Conservation (phyloP, 257 asterid genomes). For the Solanum chmielewskii region DNA sequence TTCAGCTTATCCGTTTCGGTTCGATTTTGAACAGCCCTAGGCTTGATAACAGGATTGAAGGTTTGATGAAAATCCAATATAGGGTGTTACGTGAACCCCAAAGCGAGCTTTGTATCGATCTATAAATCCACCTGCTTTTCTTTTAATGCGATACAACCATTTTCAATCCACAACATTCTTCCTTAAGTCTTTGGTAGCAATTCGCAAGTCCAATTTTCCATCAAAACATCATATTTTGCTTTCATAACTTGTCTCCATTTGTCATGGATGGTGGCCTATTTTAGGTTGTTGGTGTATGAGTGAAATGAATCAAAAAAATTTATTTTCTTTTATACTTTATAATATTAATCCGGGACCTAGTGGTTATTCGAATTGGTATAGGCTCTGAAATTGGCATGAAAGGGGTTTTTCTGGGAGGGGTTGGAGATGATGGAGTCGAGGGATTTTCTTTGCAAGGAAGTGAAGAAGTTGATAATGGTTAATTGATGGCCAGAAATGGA, state of each 20-base stretch:
- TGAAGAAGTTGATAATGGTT: not conserved
- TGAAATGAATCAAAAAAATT: not conserved
- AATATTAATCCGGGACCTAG: not conserved
- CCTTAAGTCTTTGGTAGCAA: not conserved
- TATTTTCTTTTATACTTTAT: no score
- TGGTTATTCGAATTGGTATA: not conserved
- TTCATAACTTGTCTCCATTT: not conserved
- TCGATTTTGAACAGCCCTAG: no score
- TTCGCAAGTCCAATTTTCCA: not conserved
- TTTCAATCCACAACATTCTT: not conserved
- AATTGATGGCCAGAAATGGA: not conserved
- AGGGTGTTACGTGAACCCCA: no score
- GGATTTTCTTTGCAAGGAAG: not conserved
- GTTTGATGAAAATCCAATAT: no score
- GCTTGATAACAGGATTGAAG: no score
- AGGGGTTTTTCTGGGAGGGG: not conserved
- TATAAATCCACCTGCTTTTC: no score
- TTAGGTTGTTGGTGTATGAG: not conserved
- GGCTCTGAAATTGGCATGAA: not conserved
- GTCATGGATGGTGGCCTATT: not conserved
- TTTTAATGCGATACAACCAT: not conserved
- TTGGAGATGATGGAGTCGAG: no score
- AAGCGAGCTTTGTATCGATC: not conserved
- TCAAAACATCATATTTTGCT: no score
- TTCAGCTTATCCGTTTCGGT: no score